phyloP scores from a whole-genome alignment of 306 rosid genomes.

The Betula pendula region DNA sequence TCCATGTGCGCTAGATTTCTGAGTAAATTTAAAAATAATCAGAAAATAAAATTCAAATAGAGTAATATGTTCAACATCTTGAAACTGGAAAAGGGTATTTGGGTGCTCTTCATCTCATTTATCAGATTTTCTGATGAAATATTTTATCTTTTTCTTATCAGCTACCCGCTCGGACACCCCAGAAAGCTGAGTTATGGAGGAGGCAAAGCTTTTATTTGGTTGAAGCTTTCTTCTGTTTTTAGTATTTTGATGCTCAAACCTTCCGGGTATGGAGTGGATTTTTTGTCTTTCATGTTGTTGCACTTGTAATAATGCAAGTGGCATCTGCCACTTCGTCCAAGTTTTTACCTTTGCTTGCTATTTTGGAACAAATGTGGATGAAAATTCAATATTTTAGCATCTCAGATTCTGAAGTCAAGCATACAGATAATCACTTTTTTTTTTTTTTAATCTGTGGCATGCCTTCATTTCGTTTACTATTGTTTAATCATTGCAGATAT shows the following conservation, averaged over 20 bases:
- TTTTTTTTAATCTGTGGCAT: too few relatives aligned
- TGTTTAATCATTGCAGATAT: too few relatives aligned
- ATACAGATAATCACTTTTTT: too few relatives aligned
- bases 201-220: background rate
- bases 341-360: too few relatives aligned
- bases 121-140: slow-evolving; percentile 20
- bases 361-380: too few relatives aligned
- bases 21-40: background rate
- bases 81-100: too few relatives aligned
- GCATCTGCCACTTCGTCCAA: background rate
- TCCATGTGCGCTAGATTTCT: too few relatives aligned
- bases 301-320: slow-evolving; percentile 24
- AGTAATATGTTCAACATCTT: too few relatives aligned
- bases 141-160: slow-evolving; percentile 28
- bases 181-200: slow-evolving; percentile 29
- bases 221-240: background rate
- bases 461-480: too few relatives aligned
- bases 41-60: too few relatives aligned
- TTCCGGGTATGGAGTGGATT: slow-evolving; percentile 10
- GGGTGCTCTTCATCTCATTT: background rate
- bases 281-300: slow-evolving; percentile 12
- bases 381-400: too few relatives aligned
- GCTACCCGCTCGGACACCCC: slow-evolving; percentile 55
- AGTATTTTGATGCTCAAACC: slow-evolving; percentile 2
- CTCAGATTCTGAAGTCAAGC: too few relatives aligned